Base-by-base conservation (phyloP, 208 protist species). In the Strigomonas galati region DNA sequence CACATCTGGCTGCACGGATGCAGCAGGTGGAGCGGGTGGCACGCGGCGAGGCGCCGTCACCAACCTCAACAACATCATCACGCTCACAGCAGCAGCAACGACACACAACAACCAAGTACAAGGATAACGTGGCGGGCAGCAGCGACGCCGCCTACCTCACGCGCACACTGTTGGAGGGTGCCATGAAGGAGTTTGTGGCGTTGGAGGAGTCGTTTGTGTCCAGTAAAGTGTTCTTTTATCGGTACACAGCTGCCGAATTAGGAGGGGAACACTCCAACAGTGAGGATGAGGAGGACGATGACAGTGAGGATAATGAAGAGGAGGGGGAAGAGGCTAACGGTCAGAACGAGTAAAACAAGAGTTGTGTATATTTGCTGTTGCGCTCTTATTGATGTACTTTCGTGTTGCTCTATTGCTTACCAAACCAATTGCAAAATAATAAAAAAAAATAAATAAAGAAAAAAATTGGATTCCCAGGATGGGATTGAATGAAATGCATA, bases 131-230 rank as follows among this genome's bases (percentile, higher is more conserved):
- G 28, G 69, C 62, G 4, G 56, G 56, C 24, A 6, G 40, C 31
- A n/a, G 24, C 40, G 56, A 62, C 31, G 32, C 56, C 9, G 56
- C 56, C 61, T 78, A 89, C 64, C 81, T 92, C 24, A 88, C 80
- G 10, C 57, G 73, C 23, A 75, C 83, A 2, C 80, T 84, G 70
- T 57, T 87, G 62, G 82, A 88, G 14, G 75, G 66, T 48, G 62
- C 72, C 17, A 67, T 88, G 62, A 61, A 59, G 28, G 82, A 92
- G 71, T 87, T 84, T 66, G 72, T 76, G 0, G 67, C 62, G 30
- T 65, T 92, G 67, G 78, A 92, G 57, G 77, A 87, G 57, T 78
- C 82, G 30, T 92, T 92, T 71, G 71, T 79, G 49, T 89, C 81
- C 26, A 85, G 80, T 63, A 75, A 72, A 53, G 78, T 87, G 17